Percentiles rank a stretch among this genome's conserved stretches.
phyloP scores from a whole-genome alignment of 2,329 filamentous ascomycete species.

The Laburnicola sp. region DNA sequence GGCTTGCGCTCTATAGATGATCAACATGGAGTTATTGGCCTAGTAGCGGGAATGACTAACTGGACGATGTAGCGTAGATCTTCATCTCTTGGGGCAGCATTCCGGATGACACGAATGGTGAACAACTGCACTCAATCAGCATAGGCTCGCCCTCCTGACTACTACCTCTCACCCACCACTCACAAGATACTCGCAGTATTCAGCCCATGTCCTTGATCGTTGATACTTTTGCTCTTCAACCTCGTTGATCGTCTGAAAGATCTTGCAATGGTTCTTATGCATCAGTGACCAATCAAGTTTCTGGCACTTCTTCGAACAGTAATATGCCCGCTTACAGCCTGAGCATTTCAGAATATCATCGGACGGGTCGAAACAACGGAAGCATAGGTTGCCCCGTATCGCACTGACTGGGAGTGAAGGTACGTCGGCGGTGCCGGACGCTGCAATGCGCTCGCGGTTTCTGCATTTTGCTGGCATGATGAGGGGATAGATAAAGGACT shows the following conservation, averaged over 20 bases:
- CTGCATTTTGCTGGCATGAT: conserved; percentile 25
- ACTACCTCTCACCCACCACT: neutral
- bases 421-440: conserved; percentile 16
- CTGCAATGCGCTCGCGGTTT: conserved; percentile 19
- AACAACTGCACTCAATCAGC: conserved; percentile 8
- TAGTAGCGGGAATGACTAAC: conserved; percentile 9
- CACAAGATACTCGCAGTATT: conserved; percentile 18
- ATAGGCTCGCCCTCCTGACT: too few species aligned
- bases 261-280: conserved; percentile 26
- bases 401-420: conserved; percentile 19
- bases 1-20: conserved; percentile 16
- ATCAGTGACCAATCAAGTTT: conserved; percentile 21
- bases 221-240: conserved; percentile 20
- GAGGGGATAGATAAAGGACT: neutral
- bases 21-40: neutral
- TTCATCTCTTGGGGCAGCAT: conserved; percentile 14
- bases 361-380: conserved; percentile 21
- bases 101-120: conserved; percentile 14
- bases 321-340: conserved; percentile 20
- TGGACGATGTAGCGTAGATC: conserved; percentile 19
- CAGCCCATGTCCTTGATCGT: conserved; percentile 14
- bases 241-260: conserved; percentile 19
- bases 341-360: conserved; percentile 19
- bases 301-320: conserved; percentile 26
- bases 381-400: conserved; percentile 22